A percentile compares a stretch with the other conserved stretches of the same genome.
These are phyloP conservation scores for Barnettozyma californica DNA, from an alignment of 805 yeast species.

Conservation along the genomic window DNA sequence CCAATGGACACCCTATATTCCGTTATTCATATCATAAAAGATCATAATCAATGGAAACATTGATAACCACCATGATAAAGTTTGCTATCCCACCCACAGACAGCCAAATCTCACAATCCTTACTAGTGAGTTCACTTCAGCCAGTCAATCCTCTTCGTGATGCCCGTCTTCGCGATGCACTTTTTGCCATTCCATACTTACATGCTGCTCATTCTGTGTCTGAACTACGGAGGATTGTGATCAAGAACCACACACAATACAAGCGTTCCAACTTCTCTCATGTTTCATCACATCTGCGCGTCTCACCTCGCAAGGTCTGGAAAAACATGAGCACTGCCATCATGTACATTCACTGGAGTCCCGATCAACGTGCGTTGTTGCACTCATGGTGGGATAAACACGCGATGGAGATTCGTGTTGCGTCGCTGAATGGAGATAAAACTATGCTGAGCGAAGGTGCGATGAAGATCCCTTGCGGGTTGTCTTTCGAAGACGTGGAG, in stretches of 20 bases:
- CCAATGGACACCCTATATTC: not conserved
- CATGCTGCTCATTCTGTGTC: not conserved
- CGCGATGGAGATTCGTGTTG: not conserved
- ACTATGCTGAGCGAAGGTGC: not conserved
- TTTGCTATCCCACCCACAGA: not conserved
- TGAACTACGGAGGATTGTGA: not conserved
- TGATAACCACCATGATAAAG: not conserved
- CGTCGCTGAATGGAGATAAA: not conserved
- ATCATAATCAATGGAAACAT: not conserved
- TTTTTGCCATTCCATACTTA: conserved; percentile 2
- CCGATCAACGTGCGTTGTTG: not conserved
- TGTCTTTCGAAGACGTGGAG: not conserved
- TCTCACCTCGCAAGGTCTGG: conserved; percentile 6
- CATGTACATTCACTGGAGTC: not conserved
- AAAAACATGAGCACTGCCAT: conserved; percentile 1
- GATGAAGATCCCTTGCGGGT: not conserved
- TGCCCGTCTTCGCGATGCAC: conserved; percentile 1
- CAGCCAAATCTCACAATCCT: not conserved
- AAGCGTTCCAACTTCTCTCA: not conserved
- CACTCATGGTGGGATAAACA: conserved; percentile 2
- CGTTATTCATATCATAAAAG: not conserved
- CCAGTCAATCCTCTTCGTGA: conserved; percentile 3
- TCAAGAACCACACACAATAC: not conserved
- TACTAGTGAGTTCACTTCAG: not conserved
- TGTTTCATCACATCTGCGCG: not conserved